Base-by-base conservation (phyloP, 108 stramenopile genomes). In the Skeletonema menzelii region DNA sequence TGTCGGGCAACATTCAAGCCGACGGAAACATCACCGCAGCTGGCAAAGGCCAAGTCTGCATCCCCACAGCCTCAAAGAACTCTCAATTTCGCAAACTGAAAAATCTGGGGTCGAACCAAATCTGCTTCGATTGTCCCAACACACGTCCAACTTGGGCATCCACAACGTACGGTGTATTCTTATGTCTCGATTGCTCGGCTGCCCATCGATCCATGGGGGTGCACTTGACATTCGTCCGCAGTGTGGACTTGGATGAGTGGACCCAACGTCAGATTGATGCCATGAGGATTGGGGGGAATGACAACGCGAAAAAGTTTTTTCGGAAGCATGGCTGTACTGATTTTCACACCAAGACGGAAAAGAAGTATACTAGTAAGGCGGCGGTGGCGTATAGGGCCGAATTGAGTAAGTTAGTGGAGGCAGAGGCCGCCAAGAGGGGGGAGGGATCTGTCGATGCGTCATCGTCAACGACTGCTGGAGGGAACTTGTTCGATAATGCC, bases 71-170 rank as follows among this genome's bases (percentile, higher is more conserved):
- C 27, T 86, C 86, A 47, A 92, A 92, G 53, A 94, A 96, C 65
- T 28, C 82, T 24, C 93, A 94, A 75, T 96, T 96, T 76, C 88
- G 88, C 44, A 96, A 96, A 75, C 75, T 96, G 55, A 89, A 92
- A 73, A 88, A 88, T 42, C 56, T 93, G 28, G 64, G 76, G 28
- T 77, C 82, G 47, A 97, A 97, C 66, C 78, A 87, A 40, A 80
- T 88, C 24, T 97, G 97, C 65, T 97, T 97, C 78, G 97, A 97
- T 79, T 97, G 97, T 79, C 97, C 97, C 59, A 93, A 93, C 63
- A 85, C 93, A 10, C 77, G 92, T 46, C 97, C 97, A 0, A 95
- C 95, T 0, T 97, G 97, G 97, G 97, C 97, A 1, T 88, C 87
- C n/a, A 94, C 91, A 8, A 97, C 95, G 28, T 95, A 94, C 67